Base-by-base conservation (phyloP, 768 basidiomycete species). In the Neoboletus brunneissimus region DNA sequence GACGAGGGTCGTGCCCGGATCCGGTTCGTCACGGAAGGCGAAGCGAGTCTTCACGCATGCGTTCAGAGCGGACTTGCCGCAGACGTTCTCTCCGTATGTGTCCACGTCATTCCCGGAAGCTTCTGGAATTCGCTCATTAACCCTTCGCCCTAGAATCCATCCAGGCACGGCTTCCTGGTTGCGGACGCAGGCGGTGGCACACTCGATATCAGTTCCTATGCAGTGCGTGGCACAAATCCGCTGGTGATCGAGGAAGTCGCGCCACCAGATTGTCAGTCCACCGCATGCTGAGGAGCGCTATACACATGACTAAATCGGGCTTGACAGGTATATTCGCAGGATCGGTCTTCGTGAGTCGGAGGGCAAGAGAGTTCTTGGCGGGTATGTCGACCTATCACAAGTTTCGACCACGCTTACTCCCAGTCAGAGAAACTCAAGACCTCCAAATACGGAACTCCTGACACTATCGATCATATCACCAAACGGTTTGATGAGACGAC, bases 181-280 rank as follows among this genome's bases (percentile, higher is more conserved):
- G 86, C 86, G 13, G 89, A 91, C 69, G 89, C 89, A 1, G 89
- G 89, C 53, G 89, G 89, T 51, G 89, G 89, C 41, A 91, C 89
- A 0, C 78, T 91, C 46, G 89, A 91, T 67, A 87, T 91, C 62
- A 88, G 87, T 59, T 85, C 89, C 5, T 91, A 91, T 60, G 87
- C 84, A 2, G 87, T 91, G 51, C 83, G 84, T 8, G 85, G 79
- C 48, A 84, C 85, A 4, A 70, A 78, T 25, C 89, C 89, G 0
- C 80, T 91, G 16, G 81, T 87, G 16, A 90, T 91, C 62, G 89
- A 91, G 67, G 89, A 91, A 72, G 84, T 90, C 61, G 89, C 89
- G 3, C 89, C 89, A 25, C 87, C 89, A 12, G 89, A 91, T 70
- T 91, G 89, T 87, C 59, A 56, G 83, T 73, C 23, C 25, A 25